Evolutionary conservation across 129 eudicot species (phyloP).

Genomic region (Chrysanthemum lavandulifolium): DNA sequence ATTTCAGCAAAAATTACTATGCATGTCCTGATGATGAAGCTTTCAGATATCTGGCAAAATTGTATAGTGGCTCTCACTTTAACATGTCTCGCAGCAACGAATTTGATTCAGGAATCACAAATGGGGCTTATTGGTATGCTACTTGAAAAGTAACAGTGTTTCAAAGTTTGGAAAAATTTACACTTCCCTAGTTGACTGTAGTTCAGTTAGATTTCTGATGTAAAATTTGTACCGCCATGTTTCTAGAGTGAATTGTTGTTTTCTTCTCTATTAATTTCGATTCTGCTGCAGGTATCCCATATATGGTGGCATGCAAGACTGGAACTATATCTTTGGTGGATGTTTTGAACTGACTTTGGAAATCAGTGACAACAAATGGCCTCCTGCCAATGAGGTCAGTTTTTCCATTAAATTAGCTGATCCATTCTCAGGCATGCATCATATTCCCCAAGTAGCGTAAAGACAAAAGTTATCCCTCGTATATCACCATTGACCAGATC

Average conservation of each 20-base stretch:
- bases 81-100: constrained; percentile 84
- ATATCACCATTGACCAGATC: constrained; percentile 5
- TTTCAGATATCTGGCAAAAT: constrained; percentile 78
- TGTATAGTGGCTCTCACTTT: constrained; percentile 75
- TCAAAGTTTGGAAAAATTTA: not conserved
- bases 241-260: not conserved
- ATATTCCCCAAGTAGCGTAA: not conserved
- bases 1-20: constrained; percentile 68
- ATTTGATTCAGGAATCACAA: constrained; percentile 87
- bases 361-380: constrained; percentile 95
- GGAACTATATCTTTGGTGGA: constrained; percentile 76
- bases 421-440: not conserved
- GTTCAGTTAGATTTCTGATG: not conserved
- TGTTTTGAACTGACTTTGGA: constrained; percentile 94
- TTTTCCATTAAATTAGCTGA: constrained; percentile 6
- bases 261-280: not conserved
- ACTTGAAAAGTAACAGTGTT: not conserved
- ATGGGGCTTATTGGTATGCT: constrained; percentile 87
- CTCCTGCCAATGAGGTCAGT: constrained; percentile 81
- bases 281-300: constrained; percentile 82
- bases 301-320: constrained; percentile 99
- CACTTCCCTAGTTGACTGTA: not conserved
- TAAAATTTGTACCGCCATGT: not conserved
- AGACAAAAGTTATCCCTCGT: not conserved
- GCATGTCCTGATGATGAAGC: constrained; percentile 93